Conservation (phyloP, 768 basidiomycete genomes). For the Daedaleopsis nitida region DNA sequence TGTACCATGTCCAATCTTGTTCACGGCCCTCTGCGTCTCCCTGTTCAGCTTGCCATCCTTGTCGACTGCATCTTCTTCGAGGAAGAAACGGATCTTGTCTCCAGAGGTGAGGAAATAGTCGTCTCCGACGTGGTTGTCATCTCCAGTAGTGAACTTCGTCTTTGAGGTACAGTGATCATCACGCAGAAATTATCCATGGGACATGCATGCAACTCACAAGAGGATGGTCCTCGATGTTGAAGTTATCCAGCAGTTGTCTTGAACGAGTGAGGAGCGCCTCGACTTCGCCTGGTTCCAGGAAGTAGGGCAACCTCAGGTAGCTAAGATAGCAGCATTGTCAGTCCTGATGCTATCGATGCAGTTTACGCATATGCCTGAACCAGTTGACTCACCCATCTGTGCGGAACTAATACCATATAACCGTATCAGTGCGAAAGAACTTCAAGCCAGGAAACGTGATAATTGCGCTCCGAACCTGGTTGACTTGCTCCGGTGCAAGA, state of each 20-base stretch:
- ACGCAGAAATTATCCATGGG: neutral
- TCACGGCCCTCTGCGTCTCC: conserved; percentile 78
- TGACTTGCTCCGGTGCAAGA: conserved; percentile 57
- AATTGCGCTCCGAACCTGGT: conserved; percentile 44
- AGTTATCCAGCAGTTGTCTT: conserved; percentile 75
- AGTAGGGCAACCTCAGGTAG: conserved; percentile 77
- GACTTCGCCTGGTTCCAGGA: conserved; percentile 63
- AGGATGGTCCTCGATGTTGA: conserved; percentile 79
- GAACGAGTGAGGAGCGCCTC: conserved; percentile 67
- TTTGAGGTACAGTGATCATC: conserved; percentile 29
- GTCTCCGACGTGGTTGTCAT: conserved; percentile 81
- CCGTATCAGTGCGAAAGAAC: too few relatives aligned
- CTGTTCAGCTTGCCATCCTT: conserved; percentile 66
- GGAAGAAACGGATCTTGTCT: conserved; percentile 93
- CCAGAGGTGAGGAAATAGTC: conserved; percentile 91
- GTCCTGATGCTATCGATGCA: neutral
- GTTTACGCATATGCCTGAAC: neutral
- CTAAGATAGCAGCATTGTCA: conserved; percentile 38
- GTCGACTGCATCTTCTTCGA: conserved; percentile 87
- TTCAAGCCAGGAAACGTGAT: too few relatives aligned
- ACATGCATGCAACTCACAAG: conserved; percentile 46
- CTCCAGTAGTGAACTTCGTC: conserved; percentile 90
- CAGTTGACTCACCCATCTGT: conserved; percentile 50
- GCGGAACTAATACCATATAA: conserved; percentile 46
- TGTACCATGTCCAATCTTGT: conserved; percentile 92